Percentiles rank a stretch among this genome's conserved stretches.
phyloP scores from a whole-genome alignment of 352 stramenopile genomes.

The Aphanomyces invadans region DNA sequence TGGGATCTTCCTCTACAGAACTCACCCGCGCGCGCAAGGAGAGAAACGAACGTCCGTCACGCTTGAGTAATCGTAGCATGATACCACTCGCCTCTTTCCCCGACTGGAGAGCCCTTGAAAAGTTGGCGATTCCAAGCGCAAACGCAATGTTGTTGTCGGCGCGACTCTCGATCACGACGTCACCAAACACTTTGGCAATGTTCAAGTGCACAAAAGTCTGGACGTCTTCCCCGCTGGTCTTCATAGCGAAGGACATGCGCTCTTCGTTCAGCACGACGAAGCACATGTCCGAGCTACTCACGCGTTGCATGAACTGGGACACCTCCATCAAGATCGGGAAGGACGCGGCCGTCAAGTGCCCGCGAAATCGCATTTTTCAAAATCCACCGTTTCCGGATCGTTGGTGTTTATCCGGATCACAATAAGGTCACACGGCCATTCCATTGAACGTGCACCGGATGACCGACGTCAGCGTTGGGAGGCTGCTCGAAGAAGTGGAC shows the following conservation, averaged over 20 bases:
- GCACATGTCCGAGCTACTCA: slow-evolving; percentile 48
- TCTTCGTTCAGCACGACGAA: slow-evolving; percentile 67
- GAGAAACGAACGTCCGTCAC: slow-evolving; percentile 61
- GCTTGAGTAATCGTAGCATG: slow-evolving; percentile 77
- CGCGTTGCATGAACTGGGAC: slow-evolving; percentile 56
- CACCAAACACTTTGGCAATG: slow-evolving; percentile 57
- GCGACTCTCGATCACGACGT: slow-evolving; percentile 62
- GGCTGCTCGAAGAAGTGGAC: slow-evolving; percentile 9
- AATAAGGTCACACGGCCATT: neutral
- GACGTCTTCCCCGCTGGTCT: slow-evolving; percentile 63
- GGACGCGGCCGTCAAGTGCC: slow-evolving; percentile 63
- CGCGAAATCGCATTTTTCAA: slow-evolving; percentile 65
- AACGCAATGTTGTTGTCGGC: slow-evolving; percentile 78
- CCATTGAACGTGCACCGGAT: neutral
- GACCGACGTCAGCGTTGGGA: neutral
- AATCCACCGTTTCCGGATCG: neutral
- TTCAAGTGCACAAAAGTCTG: slow-evolving; percentile 68
- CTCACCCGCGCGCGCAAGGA: slow-evolving; percentile 51
- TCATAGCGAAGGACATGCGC: slow-evolving; percentile 53
- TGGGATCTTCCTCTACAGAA: neutral
- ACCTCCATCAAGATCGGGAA: slow-evolving; percentile 72
- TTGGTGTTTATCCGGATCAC: neutral
- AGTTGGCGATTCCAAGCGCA: slow-evolving; percentile 59
- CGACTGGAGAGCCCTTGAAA: slow-evolving; percentile 64
- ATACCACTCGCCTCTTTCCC: slow-evolving; percentile 68